Evolutionary conservation across 2,329 filamentous ascomycete species (phyloP).

Genomic region (Macrophomina phaseolina): DNA sequence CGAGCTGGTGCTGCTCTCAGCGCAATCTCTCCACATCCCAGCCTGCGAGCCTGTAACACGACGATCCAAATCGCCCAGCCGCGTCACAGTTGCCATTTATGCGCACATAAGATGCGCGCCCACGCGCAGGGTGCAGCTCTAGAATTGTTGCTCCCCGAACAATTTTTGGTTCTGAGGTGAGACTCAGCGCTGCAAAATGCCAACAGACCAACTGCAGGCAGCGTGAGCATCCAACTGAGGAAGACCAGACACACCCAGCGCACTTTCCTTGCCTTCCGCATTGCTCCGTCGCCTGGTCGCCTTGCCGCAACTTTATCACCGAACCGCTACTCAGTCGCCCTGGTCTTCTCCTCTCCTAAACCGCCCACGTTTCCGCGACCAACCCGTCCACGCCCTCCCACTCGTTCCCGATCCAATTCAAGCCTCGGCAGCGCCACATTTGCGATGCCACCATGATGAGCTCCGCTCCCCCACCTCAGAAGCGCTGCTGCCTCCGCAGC

Average conservation of each 20-base stretch:
- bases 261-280: slow-evolving; percentile 16
- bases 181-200: neutral
- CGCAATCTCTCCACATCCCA: slow-evolving; percentile 24
- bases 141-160: neutral
- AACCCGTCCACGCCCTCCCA: neutral
- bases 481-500: slow-evolving; percentile 5
- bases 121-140: neutral
- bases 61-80: slow-evolving; percentile 22
- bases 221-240: neutral
- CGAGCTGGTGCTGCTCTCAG: slow-evolving; percentile 5
- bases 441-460: slow-evolving; percentile 17
- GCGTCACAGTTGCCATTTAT: slow-evolving; percentile 1
- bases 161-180: slow-evolving; percentile 1
- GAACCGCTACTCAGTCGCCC: neutral
- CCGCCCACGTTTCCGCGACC: neutral
- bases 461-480: neutral
- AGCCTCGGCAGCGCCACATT: neutral
- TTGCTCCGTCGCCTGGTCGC: slow-evolving; percentile 19
- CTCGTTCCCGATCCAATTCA: slow-evolving; percentile 5
- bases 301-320: slow-evolving; percentile 22
- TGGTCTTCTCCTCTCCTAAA: neutral
- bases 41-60: slow-evolving; percentile 11
- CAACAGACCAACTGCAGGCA: neutral
- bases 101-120: slow-evolving; percentile 6
- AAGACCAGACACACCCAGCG: slow-evolving; percentile 1